These are phyloP conservation scores for Blakeslea trispora DNA, from an alignment of 371 early-diverging fungal species.

Conservation along the genomic window DNA sequence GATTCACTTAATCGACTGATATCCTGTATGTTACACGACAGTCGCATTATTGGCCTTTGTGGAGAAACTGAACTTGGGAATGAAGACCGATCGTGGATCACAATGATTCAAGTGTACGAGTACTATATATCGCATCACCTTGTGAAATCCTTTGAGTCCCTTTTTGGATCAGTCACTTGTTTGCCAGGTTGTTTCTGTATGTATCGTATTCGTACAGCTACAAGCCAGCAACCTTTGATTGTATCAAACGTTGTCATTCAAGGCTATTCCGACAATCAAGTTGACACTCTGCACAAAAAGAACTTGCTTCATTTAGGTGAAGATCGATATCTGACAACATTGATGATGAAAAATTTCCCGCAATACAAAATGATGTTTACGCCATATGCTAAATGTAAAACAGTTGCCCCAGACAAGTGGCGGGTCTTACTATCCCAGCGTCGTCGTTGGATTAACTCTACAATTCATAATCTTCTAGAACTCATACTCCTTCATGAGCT, in stretches of 20 bases:
- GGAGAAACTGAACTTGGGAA: conserved; percentile 86
- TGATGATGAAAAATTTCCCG: conserved; percentile 98
- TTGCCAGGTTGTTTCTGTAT: conserved; percentile 96
- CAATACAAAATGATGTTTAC: conserved; percentile 95
- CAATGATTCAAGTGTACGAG: conserved; percentile 94
- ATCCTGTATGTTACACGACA: conserved; percentile 77
- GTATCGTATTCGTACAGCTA: conserved; percentile 86
- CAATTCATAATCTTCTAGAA: conserved; percentile 95
- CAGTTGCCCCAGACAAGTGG: conserved; percentile 96
- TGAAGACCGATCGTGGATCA: conserved; percentile 79
- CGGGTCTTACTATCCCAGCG: conserved; percentile 94
- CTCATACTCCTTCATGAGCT: conserved; percentile 83
- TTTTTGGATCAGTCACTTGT: conserved; percentile 96
- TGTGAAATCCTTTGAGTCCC: conserved; percentile 90
- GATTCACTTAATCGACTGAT: conserved; percentile 77
- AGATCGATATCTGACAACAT: conserved; percentile 95
- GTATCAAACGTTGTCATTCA: conserved; percentile 78
- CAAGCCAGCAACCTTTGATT: conserved; percentile 65
- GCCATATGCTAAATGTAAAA: conserved; percentile 92
- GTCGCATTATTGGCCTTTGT: conserved; percentile 79
- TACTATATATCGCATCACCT: conserved; percentile 96
- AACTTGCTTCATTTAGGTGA: conserved; percentile 85
- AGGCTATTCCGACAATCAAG: conserved; percentile 90
- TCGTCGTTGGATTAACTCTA: conserved; percentile 98
- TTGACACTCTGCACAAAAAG: conserved; percentile 97